Conservation (phyloP, 129 eudicot genomes). For the Solidago caesia region DNA sequence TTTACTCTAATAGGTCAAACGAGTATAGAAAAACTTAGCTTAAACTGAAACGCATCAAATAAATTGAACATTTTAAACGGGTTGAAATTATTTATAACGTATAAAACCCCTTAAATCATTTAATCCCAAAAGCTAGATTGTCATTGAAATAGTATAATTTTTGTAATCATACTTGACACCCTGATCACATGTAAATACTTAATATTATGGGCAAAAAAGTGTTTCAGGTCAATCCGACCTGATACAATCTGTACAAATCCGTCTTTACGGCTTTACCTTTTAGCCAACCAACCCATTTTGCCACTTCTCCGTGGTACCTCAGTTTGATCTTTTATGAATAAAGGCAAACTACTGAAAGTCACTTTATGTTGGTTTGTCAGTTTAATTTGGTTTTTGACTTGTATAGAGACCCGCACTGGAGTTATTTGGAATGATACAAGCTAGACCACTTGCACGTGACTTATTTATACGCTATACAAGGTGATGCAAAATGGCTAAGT, state of each 20-base stretch:
- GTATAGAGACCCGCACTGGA: slow-evolving; percentile 82
- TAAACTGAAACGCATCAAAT: neutral
- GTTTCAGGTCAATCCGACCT: too few relatives aligned
- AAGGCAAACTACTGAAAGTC: slow-evolving; percentile 11
- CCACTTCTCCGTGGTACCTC: neutral
- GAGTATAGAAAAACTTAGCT: neutral
- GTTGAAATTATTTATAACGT: neutral
- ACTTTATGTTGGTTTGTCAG: slow-evolving; percentile 9
- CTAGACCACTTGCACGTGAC: slow-evolving; percentile 90
- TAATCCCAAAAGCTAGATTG: too few relatives aligned
- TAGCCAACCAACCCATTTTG: neutral
- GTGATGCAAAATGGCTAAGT: slow-evolving; percentile 29
- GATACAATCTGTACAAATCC: too few relatives aligned
- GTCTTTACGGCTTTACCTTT: too few relatives aligned
- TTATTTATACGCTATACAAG: slow-evolving; percentile 72
- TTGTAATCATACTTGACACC: neutral
- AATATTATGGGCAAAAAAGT: too few relatives aligned
- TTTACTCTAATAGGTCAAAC: neutral
- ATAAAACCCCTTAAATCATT: neutral
- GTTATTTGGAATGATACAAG: slow-evolving; percentile 77
- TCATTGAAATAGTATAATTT: too few relatives aligned
- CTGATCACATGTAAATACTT: neutral
- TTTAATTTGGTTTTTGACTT: slow-evolving; percentile 22
- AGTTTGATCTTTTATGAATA: slow-evolving; percentile 2
- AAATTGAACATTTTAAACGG: neutral